Base-by-base conservation (phyloP, 2,329 filamentous ascomycete species). In the Alternaria alternata region DNA sequence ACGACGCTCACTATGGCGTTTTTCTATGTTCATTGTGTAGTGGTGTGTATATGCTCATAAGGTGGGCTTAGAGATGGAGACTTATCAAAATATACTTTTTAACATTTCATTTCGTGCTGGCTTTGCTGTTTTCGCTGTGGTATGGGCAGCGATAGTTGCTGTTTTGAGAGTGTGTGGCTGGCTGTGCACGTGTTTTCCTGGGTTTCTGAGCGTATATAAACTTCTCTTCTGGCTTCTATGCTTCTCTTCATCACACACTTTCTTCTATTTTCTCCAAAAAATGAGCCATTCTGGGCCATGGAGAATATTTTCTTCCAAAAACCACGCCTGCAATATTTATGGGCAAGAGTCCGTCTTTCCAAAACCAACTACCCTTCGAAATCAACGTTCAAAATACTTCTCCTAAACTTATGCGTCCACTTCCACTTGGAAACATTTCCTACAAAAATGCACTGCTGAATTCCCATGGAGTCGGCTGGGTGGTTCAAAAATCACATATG, bases 1-100 rank as follows among this genome's bases (percentile, higher is more conserved):
- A 51, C 5, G 49, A 30, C 9, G 7, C 49, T 41, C 49, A 51
- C 36, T 41, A 18, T 51, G 49, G 49, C 49, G 34, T 51, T 22
- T 51, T 39, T 26, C 14, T 28, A 26, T 39, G 5, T 30, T 30
- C 11, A 51, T 20, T 41, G 36, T 38, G 28, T 20, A 8, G 22
- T 30, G 41, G 36, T 28, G n/a, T 28, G n/a, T 28, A n/a, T 39
- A 9, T 28, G 34, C 36, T 30, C 36, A 41, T 30, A 1, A 20
- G 22, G 11, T 41, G 34, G 16, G 49, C 22, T 20, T 4, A 4
- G 3, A 41, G 12, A 16, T 51, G 36, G n/a, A 39, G 7, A 39
- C 1, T 39, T 5, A 22, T 41, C 34, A 30, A 41, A 20, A 26
- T 14, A 5, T 6, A 39, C 11, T 3, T 2, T 30, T 14, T 7